Evolutionary conservation across 176 grass and related monocot genomes (phyloP).

Genomic region (Saccharum spontaneum): DNA sequence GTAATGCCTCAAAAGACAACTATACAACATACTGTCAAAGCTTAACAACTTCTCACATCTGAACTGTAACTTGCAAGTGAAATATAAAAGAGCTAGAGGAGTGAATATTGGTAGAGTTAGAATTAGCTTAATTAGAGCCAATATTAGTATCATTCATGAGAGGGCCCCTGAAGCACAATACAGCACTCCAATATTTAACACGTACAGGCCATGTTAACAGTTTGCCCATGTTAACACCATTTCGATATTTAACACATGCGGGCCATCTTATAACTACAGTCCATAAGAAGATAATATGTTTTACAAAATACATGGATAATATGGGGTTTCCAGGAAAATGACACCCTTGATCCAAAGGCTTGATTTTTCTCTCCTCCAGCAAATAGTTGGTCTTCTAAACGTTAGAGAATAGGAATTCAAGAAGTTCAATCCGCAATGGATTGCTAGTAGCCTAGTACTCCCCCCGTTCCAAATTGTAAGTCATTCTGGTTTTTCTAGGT

Average conservation of each 20-base stretch:
- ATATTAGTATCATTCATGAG: not conserved
- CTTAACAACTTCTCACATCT: not conserved
- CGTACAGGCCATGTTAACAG: not conserved
- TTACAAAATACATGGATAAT: not conserved
- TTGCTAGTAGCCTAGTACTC: not conserved
- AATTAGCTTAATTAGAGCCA: not conserved
- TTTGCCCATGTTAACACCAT: not conserved
- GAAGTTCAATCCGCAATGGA: not conserved
- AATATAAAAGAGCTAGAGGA: not conserved
- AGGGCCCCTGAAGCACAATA: not conserved
- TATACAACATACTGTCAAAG: constrained; percentile 8
- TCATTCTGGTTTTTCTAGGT: not conserved
- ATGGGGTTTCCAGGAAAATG: constrained; percentile 8
- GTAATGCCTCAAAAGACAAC: constrained; percentile 18
- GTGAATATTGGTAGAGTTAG: not conserved
- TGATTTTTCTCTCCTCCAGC: not conserved
- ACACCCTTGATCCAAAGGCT: not conserved
- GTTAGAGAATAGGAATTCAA: constrained; percentile 19
- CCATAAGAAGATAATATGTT: constrained; percentile 23
- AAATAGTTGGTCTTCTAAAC: not conserved
- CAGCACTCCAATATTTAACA: not conserved
- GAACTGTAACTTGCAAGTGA: constrained; percentile 24
- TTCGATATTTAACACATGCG: not conserved
- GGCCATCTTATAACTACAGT: constrained; percentile 8
- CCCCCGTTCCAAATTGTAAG: not conserved